Percentiles rank a stretch among this genome's conserved stretches.
These are phyloP conservation scores for Coix lacrymajobi DNA, from an alignment of 176 grass and related monocot genomes.

Conservation along the genomic window DNA sequence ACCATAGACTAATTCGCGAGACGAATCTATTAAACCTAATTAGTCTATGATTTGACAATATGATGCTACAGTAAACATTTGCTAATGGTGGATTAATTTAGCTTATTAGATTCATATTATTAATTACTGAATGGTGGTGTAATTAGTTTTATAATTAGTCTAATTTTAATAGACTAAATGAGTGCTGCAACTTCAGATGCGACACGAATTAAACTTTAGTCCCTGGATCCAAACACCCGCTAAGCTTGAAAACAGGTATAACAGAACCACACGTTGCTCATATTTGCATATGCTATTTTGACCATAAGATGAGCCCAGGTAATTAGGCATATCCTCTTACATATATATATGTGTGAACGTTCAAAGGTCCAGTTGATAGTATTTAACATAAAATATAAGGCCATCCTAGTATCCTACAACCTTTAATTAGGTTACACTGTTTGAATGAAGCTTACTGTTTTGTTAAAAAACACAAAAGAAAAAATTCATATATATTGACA, in stretches of 20 bases:
- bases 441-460: not conserved
- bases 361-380: not conserved
- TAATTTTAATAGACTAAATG: too few species aligned
- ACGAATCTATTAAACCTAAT: too few species aligned
- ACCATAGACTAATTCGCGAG: too few species aligned
- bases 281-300: not conserved
- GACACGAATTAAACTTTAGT: too few species aligned
- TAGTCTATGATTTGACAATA: too few species aligned
- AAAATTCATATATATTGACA: not conserved
- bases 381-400: constrained; percentile 18
- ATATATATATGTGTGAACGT: not conserved
- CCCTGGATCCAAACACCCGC: too few species aligned
- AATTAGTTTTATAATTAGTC: too few species aligned
- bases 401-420: not conserved
- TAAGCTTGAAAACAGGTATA: not conserved
- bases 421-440: not conserved
- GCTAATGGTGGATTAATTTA: too few species aligned
- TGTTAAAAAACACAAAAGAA: not conserved
- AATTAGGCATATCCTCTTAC: not conserved
- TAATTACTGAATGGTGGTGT: too few species aligned
- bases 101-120: too few species aligned
- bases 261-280: not conserved
- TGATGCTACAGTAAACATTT: too few species aligned
- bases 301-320: not conserved
- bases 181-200: too few species aligned